Conservation (phyloP, 345 rosid genomes). For the Atalantia buxifolia region DNA sequence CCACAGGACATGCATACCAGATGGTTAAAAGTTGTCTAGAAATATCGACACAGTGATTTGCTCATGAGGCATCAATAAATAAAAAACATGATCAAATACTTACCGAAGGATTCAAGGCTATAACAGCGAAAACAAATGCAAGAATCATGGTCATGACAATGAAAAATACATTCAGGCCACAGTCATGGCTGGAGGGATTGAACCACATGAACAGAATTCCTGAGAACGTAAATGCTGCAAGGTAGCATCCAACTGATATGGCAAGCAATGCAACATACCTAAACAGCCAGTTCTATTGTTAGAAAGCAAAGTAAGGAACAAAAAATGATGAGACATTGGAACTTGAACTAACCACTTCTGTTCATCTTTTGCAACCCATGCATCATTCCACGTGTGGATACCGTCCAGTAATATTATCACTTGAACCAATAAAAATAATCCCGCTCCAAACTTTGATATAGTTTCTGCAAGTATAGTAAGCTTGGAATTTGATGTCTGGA, state of each 20-base stretch:
- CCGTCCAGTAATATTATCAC: slow-evolving; percentile 81
- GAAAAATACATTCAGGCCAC: slow-evolving; percentile 93
- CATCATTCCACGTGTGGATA: slow-evolving; percentile 91
- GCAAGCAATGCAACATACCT: slow-evolving; percentile 89
- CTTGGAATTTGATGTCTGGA: not conserved
- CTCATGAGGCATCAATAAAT: slow-evolving; percentile 1
- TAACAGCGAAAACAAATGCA: slow-evolving; percentile 59
- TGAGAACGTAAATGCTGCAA: slow-evolving; percentile 71
- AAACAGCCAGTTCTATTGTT: slow-evolving; percentile 21
- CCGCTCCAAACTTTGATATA: slow-evolving; percentile 91
- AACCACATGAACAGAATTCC: slow-evolving; percentile 95
- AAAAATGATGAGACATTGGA: slow-evolving; percentile 3
- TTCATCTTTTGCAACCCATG: slow-evolving; percentile 98
- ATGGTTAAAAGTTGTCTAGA: not conserved
- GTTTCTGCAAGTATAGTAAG: slow-evolving; percentile 47
- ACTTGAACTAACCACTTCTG: slow-evolving; percentile 66
- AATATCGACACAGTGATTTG: not conserved
- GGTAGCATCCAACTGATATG: slow-evolving; percentile 76
- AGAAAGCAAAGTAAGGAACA: slow-evolving; percentile 16
- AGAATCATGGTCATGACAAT: slow-evolving; percentile 85
- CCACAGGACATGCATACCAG: not conserved
- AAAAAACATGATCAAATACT: slow-evolving; percentile 20
- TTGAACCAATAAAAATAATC: slow-evolving; percentile 91
- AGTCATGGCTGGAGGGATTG: slow-evolving; percentile 91
- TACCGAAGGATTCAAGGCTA: slow-evolving; percentile 91